Conservation (phyloP, 495 filamentous ascomycete genomes). For the Trichoderma asperelloides region DNA sequence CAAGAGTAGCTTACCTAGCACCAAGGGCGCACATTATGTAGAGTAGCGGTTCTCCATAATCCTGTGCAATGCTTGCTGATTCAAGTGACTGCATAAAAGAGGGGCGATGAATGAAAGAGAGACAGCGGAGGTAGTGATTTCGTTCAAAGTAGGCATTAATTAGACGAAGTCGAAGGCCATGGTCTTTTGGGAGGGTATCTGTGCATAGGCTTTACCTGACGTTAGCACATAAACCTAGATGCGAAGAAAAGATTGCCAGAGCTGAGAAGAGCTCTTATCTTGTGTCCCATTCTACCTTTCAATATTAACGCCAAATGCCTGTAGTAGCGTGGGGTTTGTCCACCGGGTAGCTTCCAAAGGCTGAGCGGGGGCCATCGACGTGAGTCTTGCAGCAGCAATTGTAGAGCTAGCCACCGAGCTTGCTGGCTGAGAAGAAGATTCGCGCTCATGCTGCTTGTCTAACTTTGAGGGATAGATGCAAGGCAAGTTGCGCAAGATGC, state of each 20-base stretch:
- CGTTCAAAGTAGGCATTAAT: background rate
- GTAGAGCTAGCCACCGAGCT: slow-evolving; percentile 3
- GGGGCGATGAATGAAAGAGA: background rate
- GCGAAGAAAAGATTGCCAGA: background rate
- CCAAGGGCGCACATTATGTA: slow-evolving; percentile 1
- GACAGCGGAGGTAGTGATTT: background rate
- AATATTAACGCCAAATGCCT: background rate
- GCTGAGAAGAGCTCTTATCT: background rate
- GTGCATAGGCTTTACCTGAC: background rate
- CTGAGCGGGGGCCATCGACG: background rate
- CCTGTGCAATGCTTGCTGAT: background rate
- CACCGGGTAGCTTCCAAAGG: background rate
- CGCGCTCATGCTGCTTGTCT: background rate
- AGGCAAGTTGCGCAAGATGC: background rate
- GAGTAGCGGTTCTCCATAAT: background rate
- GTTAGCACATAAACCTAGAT: background rate
- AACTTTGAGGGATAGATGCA: slow-evolving; percentile 1
- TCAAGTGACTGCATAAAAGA: slow-evolving; percentile 1
- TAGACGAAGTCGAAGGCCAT: background rate
- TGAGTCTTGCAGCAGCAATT: background rate
- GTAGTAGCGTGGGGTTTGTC: background rate
- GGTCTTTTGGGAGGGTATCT: slow-evolving; percentile 1
- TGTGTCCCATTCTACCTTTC: background rate
- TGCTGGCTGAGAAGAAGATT: background rate
- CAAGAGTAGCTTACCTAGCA: background rate